A percentile compares a stretch with the other conserved stretches of the same genome.
Conservation (phyloP, 371 early-diverging fungal species). For the Dinochytrium kinnereticum region DNA sequence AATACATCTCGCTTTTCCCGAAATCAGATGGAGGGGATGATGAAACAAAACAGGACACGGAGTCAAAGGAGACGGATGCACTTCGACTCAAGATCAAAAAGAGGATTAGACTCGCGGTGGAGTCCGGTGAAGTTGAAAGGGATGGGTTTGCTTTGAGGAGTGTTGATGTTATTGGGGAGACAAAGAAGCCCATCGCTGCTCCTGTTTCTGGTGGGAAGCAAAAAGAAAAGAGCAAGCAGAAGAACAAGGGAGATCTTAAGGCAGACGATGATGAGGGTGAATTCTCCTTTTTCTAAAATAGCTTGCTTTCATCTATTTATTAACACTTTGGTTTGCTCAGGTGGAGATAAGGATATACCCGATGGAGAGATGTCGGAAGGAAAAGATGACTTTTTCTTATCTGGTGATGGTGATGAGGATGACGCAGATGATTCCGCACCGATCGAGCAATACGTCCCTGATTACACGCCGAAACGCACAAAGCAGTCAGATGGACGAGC, state of each 20-base stretch:
- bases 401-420: too few species aligned
- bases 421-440: too few species aligned
- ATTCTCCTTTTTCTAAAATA: too few species aligned
- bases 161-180: not conserved
- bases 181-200: not conserved
- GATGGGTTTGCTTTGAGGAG: conserved; percentile 5
- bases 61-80: not conserved
- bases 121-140: not conserved
- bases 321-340: too few species aligned
- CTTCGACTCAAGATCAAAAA: not conserved
- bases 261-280: too few species aligned
- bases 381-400: too few species aligned
- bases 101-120: not conserved
- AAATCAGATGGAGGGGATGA: not conserved
- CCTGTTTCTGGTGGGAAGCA: not conserved
- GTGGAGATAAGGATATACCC: too few species aligned
- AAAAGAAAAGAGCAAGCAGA: not conserved
- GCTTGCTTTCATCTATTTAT: too few species aligned
- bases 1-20: conserved; percentile 54
- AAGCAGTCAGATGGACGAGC: too few species aligned
- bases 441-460: too few species aligned
- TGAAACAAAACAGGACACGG: not conserved
- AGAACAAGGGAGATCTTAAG: not conserved
- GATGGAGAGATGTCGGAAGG: too few species aligned
- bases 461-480: too few species aligned